Evolutionary conservation across 208 protist species (phyloP), one percentile per base, ranked within the genome.

Genomic region (Trypanosoma platydactyli): DNA sequence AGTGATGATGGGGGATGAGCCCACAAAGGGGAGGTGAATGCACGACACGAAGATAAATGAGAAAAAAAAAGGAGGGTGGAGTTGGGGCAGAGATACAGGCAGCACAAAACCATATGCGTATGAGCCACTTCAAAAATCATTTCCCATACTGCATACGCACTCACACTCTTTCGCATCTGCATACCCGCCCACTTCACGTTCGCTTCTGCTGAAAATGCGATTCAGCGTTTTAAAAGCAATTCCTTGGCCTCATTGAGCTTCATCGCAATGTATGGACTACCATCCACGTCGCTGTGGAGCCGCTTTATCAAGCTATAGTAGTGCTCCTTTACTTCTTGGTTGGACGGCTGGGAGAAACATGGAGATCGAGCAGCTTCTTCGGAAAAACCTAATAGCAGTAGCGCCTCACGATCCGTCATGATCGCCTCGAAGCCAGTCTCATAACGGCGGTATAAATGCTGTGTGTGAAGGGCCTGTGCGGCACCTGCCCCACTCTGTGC

Each of bases 171-270:
- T n/a, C n/a, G n/a, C n/a, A n/a, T n/a, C n/a, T n/a, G n/a, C n/a
- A n/a, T n/a, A n/a, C n/a, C n/a, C n/a, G n/a, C n/a, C n/a, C n/a
- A 44, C 4, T 29, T 44, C 27, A 24, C 29, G 29, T 46, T 22
- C 12, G 25, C 20, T 11, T 33, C 22, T 13, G n/a, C 20, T 15
- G 9, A 44, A 48, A 30, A 3, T 1, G 27, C 27, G n/a, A 25
- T 11, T 44, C 27, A 70, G 29, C 42, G 81, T 40, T 73, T 73
- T 11, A 75, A 72, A 5, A 94, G 65, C 13, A 80, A 51, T 57
- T 90, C 79, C 60, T 79, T 80, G 0, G 89, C 89, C 56, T 95
- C 85, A 60, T 94, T 95, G n/a, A 95, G 69, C 66, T 93, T 93
- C 11, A 66, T 81, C 6, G 84, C 79, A 20, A 95, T 80, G 68